These are phyloP conservation scores for Penicillium aurantiogriseum DNA, from an alignment of 2,329 filamentous ascomycete species.

Conservation along the genomic window DNA sequence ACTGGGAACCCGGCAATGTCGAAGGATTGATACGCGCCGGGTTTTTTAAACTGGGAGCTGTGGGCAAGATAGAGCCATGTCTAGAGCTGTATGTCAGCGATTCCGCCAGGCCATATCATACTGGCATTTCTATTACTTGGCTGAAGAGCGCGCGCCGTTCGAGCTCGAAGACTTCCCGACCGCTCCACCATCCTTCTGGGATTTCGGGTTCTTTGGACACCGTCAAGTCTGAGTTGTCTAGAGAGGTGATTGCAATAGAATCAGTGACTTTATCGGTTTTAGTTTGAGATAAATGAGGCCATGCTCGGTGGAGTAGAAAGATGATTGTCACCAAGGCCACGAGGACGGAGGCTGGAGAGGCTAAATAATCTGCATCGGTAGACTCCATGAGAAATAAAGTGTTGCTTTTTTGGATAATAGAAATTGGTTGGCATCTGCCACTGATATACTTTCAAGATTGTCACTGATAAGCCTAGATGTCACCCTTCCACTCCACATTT, in stretches of 20 bases:
- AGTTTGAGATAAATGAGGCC: slow-evolving; percentile 9
- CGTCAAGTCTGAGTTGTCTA: neutral
- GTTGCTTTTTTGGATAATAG: neutral
- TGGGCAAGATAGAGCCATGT: slow-evolving; percentile 40
- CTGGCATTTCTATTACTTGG: slow-evolving; percentile 36
- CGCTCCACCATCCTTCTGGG: slow-evolving; percentile 41
- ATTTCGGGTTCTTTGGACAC: slow-evolving; percentile 45
- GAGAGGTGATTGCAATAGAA: neutral
- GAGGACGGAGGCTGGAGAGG: slow-evolving; percentile 13
- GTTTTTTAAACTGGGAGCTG: slow-evolving; percentile 48
- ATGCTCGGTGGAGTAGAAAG: slow-evolving; percentile 12
- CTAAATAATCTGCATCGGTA: slow-evolving; percentile 9
- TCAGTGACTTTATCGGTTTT: neutral
- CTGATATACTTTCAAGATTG: slow-evolving; percentile 16
- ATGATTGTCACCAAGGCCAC: slow-evolving; percentile 15
- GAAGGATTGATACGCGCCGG: slow-evolving; percentile 58
- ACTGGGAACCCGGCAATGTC: slow-evolving; percentile 58
- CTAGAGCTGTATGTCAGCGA: slow-evolving; percentile 16
- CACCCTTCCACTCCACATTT: slow-evolving; percentile 14
- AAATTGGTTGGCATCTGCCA: neutral
- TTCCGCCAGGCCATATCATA: neutral
- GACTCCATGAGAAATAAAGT: slow-evolving; percentile 13
- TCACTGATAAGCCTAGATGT: slow-evolving; percentile 1
- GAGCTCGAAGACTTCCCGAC: slow-evolving; percentile 46
- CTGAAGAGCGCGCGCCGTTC: slow-evolving; percentile 52